Evolutionary conservation across 2,329 filamentous ascomycete genomes (phyloP), one percentile per base, ranked within the genome.

Genomic region (Ampelomyces quisqualis): DNA sequence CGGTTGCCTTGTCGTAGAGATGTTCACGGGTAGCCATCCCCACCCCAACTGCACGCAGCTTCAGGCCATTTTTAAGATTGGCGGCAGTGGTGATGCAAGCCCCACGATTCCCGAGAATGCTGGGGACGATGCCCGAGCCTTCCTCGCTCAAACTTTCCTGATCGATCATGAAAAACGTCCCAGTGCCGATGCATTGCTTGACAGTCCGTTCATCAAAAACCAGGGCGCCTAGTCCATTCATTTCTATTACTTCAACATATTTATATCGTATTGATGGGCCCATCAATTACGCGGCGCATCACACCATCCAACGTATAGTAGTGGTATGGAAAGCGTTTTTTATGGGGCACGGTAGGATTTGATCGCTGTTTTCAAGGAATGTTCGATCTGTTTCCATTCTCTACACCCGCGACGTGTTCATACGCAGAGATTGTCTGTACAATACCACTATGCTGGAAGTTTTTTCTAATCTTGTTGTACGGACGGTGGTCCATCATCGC

Each of bases 51-150:
- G 90, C 75, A 94, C 88, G 45, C 94, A 98, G 70, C 77, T 98
- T 49, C 93, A 98, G 68, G 93, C 93, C 45, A 96, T 98, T 62
- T 98, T 98, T 77, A 95, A 95, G 74, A 97, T 98, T 65, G 73
- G 73, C 22, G 90, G 90, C 26, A 90, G 86, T 51, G 84, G 86
- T 53, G 86, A 88, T 68, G 89, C 90, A 17, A 84, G 88, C 30
- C 93, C 93, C 0, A 90, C 88, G 11, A 86, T 95, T 40, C 93
- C 93, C 0, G 88, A 94, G 9, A 81, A 85, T 55, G 89, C 90
- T 9, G 93, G 88, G 58, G 80, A 84, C 23, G 91, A 95, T 55
- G 91, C 90, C 4, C 81, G 85, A 67, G 79, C 78, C 30, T 98
- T 98, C 73, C 73, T 98, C 51, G 78, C 80, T 40, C 83, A 87